phyloP scores from a whole-genome alignment of 306 rosid species.

The Calophaca sinica region DNA sequence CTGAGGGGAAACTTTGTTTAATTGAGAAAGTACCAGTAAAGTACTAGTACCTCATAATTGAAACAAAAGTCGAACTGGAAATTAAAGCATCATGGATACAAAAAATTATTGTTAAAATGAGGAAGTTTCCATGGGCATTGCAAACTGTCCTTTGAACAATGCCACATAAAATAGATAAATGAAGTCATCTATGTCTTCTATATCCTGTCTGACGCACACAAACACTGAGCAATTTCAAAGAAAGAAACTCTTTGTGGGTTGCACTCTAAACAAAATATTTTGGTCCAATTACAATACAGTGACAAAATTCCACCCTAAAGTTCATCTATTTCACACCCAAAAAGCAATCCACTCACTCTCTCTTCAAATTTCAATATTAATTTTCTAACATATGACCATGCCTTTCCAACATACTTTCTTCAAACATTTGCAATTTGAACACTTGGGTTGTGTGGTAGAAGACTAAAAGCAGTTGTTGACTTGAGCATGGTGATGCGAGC shows the following conservation, averaged over 20 bases:
- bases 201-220: constrained; percentile 20
- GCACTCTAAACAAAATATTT: constrained; percentile 7
- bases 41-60: constrained; percentile 28
- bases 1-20: too few relatives aligned
- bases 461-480: constrained; percentile 41
- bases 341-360: constrained; percentile 39
- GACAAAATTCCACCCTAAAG: constrained; percentile 30
- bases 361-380: constrained; percentile 26
- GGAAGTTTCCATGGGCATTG: constrained; percentile 30
- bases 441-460: background rate
- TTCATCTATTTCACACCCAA: constrained; percentile 17
- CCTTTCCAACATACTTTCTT: constrained; percentile 32
- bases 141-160: constrained; percentile 13
- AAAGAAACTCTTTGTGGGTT: constrained; percentile 28
- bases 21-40: too few relatives aligned
- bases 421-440: constrained; percentile 30
- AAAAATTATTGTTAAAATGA: background rate
- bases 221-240: constrained; percentile 24
- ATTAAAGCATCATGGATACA: constrained; percentile 1
- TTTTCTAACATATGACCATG: constrained; percentile 20
- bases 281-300: constrained; percentile 31
- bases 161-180: constrained; percentile 1
- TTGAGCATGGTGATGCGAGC: constrained; percentile 37
- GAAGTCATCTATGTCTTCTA: background rate
- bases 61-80: background rate